These are phyloP conservation scores for Hysterangium stoloniferum DNA, from an alignment of 768 basidiomycete species.

Conservation along the genomic window DNA sequence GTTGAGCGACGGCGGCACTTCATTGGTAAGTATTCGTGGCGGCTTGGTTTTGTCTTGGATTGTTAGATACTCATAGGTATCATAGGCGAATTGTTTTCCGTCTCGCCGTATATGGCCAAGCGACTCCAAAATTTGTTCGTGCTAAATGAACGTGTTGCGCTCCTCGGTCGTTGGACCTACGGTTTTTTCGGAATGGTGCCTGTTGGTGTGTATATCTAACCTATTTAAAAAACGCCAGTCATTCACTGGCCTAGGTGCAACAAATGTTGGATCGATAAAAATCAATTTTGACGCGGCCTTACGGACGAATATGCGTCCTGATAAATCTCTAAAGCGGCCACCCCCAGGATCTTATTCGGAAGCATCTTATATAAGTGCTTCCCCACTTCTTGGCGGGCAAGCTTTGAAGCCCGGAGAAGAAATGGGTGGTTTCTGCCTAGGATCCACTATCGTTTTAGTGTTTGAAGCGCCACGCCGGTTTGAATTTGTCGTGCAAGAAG, in stretches of 20 bases:
- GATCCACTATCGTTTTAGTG: slow-evolving; percentile 92
- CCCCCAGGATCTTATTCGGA: slow-evolving; percentile 86
- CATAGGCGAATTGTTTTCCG: slow-evolving; percentile 89
- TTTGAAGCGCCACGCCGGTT: slow-evolving; percentile 90
- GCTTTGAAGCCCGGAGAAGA: slow-evolving; percentile 85
- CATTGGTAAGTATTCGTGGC: slow-evolving; percentile 46
- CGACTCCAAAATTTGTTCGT: slow-evolving; percentile 90
- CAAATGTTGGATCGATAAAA: slow-evolving; percentile 94
- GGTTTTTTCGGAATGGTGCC: slow-evolving; percentile 98
- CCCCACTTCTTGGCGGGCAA: slow-evolving; percentile 76
- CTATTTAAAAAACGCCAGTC: not conserved
- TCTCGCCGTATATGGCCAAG: slow-evolving; percentile 92
- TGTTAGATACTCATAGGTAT: not conserved
- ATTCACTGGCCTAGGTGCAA: slow-evolving; percentile 38
- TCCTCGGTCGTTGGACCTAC: slow-evolving; percentile 89
- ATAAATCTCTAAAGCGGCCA: slow-evolving; percentile 25
- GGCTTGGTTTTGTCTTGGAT: not conserved
- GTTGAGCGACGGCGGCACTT: slow-evolving; percentile 95
- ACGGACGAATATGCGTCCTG: slow-evolving; percentile 69
- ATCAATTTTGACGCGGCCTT: slow-evolving; percentile 93
- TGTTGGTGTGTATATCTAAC: slow-evolving; percentile 45
- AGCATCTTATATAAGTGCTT: slow-evolving; percentile 84
- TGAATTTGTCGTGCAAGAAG: slow-evolving; percentile 65
- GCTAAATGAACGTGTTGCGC: slow-evolving; percentile 94
- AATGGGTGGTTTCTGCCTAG: slow-evolving; percentile 95